phyloP scores from a whole-genome alignment of 2,329 filamentous ascomycete genomes.

The Xylariaceae sp. region DNA sequence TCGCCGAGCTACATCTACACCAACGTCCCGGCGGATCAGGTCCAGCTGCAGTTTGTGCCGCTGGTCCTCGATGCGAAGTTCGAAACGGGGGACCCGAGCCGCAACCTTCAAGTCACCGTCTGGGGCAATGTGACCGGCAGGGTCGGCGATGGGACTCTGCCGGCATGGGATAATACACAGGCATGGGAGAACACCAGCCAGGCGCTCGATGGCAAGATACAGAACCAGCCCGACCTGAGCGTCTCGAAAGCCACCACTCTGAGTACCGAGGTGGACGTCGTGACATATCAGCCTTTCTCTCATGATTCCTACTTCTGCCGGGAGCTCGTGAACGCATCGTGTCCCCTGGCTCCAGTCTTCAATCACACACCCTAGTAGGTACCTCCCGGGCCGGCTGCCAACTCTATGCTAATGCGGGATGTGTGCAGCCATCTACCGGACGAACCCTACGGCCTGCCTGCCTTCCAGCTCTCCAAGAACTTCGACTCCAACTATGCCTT shows the following conservation, averaged over 20 bases:
- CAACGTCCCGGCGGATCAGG: constrained; percentile 31
- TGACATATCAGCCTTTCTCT: constrained; percentile 67
- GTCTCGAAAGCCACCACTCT: constrained; percentile 63
- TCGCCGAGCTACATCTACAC: constrained; percentile 49
- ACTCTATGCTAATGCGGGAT: constrained; percentile 6
- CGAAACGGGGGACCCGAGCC: constrained; percentile 49
- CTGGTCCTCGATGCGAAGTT: constrained; percentile 68
- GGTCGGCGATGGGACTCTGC: constrained; percentile 48
- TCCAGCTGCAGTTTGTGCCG: constrained; percentile 72
- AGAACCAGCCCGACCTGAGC: constrained; percentile 46
- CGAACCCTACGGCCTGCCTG: constrained; percentile 48
- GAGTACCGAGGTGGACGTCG: constrained; percentile 60
- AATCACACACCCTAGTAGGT: constrained; percentile 34
- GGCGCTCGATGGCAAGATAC: constrained; percentile 68
- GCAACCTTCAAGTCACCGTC: constrained; percentile 68
- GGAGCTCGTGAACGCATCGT: constrained; percentile 51
- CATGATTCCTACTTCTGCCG: constrained; percentile 58
- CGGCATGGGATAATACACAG: constrained; percentile 46
- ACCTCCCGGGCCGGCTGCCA: constrained; percentile 2
- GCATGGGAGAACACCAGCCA: constrained; percentile 53
- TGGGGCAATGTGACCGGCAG: constrained; percentile 89
- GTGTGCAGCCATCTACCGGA: constrained; percentile 10
- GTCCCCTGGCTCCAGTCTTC: constrained; percentile 72
- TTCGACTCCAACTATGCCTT: constrained; percentile 83
- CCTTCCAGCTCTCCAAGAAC: constrained; percentile 65